phyloP scores from a whole-genome alignment of 345 rosid genomes.

The Anacardium occidentale region DNA sequence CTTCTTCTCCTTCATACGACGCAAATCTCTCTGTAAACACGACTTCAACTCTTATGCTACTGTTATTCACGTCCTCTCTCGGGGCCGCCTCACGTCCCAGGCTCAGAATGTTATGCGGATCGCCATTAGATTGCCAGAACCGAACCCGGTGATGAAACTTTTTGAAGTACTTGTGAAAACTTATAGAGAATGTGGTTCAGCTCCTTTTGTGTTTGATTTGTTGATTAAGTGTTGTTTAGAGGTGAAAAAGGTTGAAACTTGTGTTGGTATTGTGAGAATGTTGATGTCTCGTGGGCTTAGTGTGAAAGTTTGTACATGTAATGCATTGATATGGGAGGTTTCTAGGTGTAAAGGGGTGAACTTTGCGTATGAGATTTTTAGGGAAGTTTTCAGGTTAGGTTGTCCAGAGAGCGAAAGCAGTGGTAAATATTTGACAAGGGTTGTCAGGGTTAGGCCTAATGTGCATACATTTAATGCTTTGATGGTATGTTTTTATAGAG shows the following conservation, averaged over 20 bases:
- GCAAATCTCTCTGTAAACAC: slow-evolving; percentile 62
- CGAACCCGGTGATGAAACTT: slow-evolving; percentile 26
- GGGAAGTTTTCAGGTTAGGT: slow-evolving; percentile 53
- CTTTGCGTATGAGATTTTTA: slow-evolving; percentile 54
- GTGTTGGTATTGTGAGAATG: slow-evolving; percentile 53
- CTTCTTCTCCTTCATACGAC: slow-evolving; percentile 68
- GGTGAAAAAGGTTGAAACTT: slow-evolving; percentile 52
- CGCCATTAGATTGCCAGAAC: slow-evolving; percentile 42
- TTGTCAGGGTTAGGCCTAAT: slow-evolving; percentile 41
- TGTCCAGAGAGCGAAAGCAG: slow-evolving; percentile 6
- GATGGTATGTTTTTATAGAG: slow-evolving; percentile 62
- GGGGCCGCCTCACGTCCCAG: slow-evolving; percentile 61
- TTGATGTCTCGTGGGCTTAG: slow-evolving; percentile 59
- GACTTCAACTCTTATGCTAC: slow-evolving; percentile 52
- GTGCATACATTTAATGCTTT: slow-evolving; percentile 62
- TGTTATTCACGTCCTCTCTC: slow-evolving; percentile 64
- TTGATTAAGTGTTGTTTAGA: slow-evolving; percentile 67
- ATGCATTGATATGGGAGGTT: slow-evolving; percentile 49
- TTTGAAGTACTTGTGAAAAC: slow-evolving; percentile 50
- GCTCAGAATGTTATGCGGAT: slow-evolving; percentile 46
- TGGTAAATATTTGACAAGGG: slow-evolving; percentile 26
- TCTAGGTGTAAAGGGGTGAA: slow-evolving; percentile 42
- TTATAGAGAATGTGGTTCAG: slow-evolving; percentile 76
- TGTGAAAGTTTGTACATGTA: slow-evolving; percentile 54
- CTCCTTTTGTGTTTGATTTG: slow-evolving; percentile 84